Conservation (phyloP, 768 basidiomycete genomes). For the Lepiota subincarnata region DNA sequence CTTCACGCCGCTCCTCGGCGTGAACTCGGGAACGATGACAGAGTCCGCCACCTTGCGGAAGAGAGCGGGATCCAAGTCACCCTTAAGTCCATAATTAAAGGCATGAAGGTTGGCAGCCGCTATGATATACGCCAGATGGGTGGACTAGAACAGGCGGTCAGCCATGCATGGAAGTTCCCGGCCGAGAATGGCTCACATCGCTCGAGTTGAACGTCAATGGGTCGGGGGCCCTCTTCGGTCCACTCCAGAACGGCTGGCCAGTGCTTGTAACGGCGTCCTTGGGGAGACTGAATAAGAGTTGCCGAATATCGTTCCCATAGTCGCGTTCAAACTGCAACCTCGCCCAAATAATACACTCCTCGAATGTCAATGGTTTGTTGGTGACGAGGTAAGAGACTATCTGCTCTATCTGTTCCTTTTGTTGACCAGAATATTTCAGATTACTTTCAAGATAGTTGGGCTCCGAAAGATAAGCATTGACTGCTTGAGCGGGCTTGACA, state of each 20-base stretch:
- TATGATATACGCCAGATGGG: constrained; percentile 85
- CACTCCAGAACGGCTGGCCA: constrained; percentile 98
- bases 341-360: constrained; percentile 98
- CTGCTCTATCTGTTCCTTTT: constrained; percentile 84
- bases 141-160: constrained; percentile 45
- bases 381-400: constrained; percentile 87
- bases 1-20: constrained; percentile 88
- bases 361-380: constrained; percentile 90
- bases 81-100: constrained; percentile 95
- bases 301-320: constrained; percentile 90
- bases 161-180: constrained; percentile 8
- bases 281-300: constrained; percentile 89
- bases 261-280: constrained; percentile 89
- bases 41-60: constrained; percentile 84
- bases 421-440: constrained; percentile 88
- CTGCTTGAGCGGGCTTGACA: constrained; percentile 89
- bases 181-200: constrained; percentile 53
- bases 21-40: constrained; percentile 87
- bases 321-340: constrained; percentile 91
- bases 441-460: constrained; percentile 92
- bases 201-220: constrained; percentile 80
- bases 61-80: constrained; percentile 70
- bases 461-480: constrained; percentile 95
- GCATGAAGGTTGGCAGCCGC: constrained; percentile 96
- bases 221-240: constrained; percentile 96